These are phyloP conservation scores for Phytophthora quininea DNA, from an alignment of 352 stramenopile genomes.

Conservation along the genomic window DNA sequence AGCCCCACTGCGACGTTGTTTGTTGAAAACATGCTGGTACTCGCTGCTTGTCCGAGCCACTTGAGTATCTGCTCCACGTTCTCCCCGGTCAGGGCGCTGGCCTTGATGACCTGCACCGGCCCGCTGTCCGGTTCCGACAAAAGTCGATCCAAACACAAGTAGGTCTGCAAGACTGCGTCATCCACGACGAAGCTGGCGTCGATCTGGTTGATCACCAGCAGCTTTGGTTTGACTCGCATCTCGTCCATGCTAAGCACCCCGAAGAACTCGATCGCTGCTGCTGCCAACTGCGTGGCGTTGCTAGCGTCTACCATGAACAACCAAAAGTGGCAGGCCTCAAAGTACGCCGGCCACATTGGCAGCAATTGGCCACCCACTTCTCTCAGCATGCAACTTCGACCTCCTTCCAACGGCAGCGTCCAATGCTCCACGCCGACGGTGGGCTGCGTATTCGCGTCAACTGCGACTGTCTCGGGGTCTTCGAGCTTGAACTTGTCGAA, in stretches of 20 bases:
- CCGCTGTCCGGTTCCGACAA: slow-evolving; percentile 35
- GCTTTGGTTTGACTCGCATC: slow-evolving; percentile 66
- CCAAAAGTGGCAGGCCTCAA: slow-evolving; percentile 67
- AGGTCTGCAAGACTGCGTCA: slow-evolving; percentile 52
- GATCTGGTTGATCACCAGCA: slow-evolving; percentile 77
- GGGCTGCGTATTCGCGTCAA: slow-evolving; percentile 54
- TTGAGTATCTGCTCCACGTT: slow-evolving; percentile 64
- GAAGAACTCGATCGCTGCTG: slow-evolving; percentile 67
- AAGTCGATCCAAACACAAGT: slow-evolving; percentile 62
- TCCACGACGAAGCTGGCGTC: slow-evolving; percentile 56
- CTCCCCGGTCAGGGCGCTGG: slow-evolving; percentile 62
- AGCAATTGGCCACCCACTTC: slow-evolving; percentile 73
- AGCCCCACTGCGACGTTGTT: slow-evolving; percentile 12
- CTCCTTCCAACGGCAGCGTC: slow-evolving; percentile 46
- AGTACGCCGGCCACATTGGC: slow-evolving; percentile 79
- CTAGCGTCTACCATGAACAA: slow-evolving; percentile 73
- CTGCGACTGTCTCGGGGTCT: slow-evolving; percentile 16
- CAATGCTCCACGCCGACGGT: slow-evolving; percentile 73
- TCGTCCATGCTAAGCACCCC: slow-evolving; percentile 54
- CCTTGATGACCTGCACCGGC: slow-evolving; percentile 58
- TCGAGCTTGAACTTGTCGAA: slow-evolving; percentile 1
- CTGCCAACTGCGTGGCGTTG: slow-evolving; percentile 54
- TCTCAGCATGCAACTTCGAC: slow-evolving; percentile 46
- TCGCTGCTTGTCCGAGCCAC: slow-evolving; percentile 51
- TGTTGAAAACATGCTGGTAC: slow-evolving; percentile 20